Evolutionary conservation across 768 basidiomycete species (phyloP).

Genomic region (Pleurotus giganteus): DNA sequence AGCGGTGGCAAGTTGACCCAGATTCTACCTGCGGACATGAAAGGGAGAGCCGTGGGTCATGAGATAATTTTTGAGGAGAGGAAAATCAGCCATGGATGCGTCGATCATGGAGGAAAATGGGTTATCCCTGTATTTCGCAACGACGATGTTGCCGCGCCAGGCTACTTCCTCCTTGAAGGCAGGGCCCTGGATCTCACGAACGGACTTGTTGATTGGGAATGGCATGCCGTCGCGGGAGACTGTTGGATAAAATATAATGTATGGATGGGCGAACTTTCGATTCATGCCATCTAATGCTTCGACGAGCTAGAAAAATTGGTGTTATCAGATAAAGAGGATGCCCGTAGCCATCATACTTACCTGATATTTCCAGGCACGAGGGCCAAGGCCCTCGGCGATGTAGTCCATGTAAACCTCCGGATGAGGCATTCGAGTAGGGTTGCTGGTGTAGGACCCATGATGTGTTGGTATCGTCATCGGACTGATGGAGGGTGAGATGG

Average conservation of each 20-base stretch:
- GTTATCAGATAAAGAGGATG: conserved; percentile 16
- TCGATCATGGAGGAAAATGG: conserved; percentile 62
- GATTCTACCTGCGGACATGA: conserved; percentile 25
- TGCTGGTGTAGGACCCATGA: conserved; percentile 41
- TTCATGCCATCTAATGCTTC: conserved; percentile 81
- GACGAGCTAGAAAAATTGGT: conserved; percentile 45
- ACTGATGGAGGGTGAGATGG: conserved; percentile 23
- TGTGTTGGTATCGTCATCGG: conserved; percentile 43
- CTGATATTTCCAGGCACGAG: conserved; percentile 72
- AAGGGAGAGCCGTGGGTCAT: conserved; percentile 60
- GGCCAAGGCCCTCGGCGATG: conserved; percentile 70
- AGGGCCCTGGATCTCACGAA: conserved; percentile 71
- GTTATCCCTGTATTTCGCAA: conserved; percentile 65
- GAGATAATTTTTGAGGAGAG: conserved; percentile 78
- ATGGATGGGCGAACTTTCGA: conserved; percentile 73
- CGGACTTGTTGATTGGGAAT: conserved; percentile 75
- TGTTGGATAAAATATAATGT: conserved; percentile 77
- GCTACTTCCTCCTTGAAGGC: conserved; percentile 59
- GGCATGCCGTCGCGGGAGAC: conserved; percentile 78
- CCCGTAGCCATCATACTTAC: conserved; percentile 33
- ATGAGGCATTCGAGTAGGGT: conserved; percentile 68
- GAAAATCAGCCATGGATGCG: conserved; percentile 82
- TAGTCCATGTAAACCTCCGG: conserved; percentile 83
- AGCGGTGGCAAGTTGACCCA: neutral
- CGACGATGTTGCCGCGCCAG: conserved; percentile 79